Conservation (phyloP, 805 yeast genomes). For the Helenozyma baotianmanensis region DNA sequence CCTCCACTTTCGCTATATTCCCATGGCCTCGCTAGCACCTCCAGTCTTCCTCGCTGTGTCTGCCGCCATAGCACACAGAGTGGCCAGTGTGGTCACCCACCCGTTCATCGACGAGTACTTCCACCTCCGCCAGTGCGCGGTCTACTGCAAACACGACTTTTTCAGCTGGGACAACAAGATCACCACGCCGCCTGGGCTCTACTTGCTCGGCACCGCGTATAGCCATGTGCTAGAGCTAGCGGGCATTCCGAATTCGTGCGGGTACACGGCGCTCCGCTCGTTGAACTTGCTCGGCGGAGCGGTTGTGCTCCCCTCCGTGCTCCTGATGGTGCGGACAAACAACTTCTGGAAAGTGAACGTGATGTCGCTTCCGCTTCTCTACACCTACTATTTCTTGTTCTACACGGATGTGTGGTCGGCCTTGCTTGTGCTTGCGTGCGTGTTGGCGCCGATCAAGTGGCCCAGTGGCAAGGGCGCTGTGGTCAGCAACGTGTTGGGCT, state of each 20-base stretch:
- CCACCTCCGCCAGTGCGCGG: slow-evolving; percentile 76
- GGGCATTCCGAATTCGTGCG: slow-evolving; percentile 18
- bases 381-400: slow-evolving; percentile 70
- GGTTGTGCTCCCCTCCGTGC: slow-evolving; percentile 46
- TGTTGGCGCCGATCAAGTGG: slow-evolving; percentile 39
- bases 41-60: slow-evolving; percentile 3
- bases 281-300: slow-evolving; percentile 67
- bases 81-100: slow-evolving; percentile 3
- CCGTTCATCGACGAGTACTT: slow-evolving; percentile 70
- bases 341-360: slow-evolving; percentile 26
- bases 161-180: slow-evolving; percentile 64
- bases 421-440: slow-evolving; percentile 54
- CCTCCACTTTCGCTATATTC: no score
- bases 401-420: slow-evolving; percentile 96
- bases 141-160: slow-evolving; percentile 60
- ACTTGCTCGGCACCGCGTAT: slow-evolving; percentile 43
- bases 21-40: slow-evolving; percentile 5
- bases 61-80: slow-evolving; percentile 7
- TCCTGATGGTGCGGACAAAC: slow-evolving; percentile 20
- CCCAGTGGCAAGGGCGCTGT: slow-evolving; percentile 19
- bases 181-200: slow-evolving; percentile 96
- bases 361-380: slow-evolving; percentile 60
- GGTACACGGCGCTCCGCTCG: slow-evolving; percentile 23
- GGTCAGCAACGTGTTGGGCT: slow-evolving; percentile 52
- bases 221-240: slow-evolving; percentile 33